phyloP scores from a whole-genome alignment of 2,329 filamentous ascomycete genomes.

The Blastomyces parvus region DNA sequence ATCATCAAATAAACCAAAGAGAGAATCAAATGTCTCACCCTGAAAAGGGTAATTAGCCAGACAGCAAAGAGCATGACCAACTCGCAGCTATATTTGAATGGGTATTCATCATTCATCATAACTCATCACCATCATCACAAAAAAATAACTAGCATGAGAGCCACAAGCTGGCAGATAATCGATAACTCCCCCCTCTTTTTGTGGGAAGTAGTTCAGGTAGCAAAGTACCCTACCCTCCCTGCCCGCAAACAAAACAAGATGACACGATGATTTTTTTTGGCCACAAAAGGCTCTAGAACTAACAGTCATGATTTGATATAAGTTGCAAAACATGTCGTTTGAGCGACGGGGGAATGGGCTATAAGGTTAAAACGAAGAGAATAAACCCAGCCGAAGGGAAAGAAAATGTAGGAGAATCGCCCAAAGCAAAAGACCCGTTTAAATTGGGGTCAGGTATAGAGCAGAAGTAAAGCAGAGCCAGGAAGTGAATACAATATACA shows the following conservation, averaged over 20 bases:
- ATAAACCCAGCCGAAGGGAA: background rate
- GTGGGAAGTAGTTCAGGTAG: background rate
- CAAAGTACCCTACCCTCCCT: background rate
- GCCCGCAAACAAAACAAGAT: background rate
- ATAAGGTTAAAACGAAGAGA: background rate
- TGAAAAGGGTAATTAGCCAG: background rate
- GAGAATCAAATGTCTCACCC: background rate
- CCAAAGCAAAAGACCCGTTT: background rate
- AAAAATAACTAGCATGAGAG: background rate
- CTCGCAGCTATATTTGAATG: background rate
- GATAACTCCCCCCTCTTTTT: background rate
- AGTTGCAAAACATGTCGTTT: background rate
- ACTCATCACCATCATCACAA: background rate
- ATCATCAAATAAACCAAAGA: background rate
- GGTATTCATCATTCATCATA: background rate
- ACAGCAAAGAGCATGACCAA: background rate
- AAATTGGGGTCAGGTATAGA: conserved; percentile 3
- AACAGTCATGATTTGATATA: background rate
- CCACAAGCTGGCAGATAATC: background rate
- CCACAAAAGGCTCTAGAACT: background rate
- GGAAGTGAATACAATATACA: conserved; percentile 2
- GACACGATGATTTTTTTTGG: background rate
- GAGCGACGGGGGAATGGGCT: background rate
- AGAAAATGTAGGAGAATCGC: background rate
- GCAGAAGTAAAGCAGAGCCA: background rate